Percentiles rank a stretch among this genome's conserved stretches.
phyloP scores from a whole-genome alignment of 2,329 filamentous ascomycete species.

The Raffaelea ambrosiae region DNA sequence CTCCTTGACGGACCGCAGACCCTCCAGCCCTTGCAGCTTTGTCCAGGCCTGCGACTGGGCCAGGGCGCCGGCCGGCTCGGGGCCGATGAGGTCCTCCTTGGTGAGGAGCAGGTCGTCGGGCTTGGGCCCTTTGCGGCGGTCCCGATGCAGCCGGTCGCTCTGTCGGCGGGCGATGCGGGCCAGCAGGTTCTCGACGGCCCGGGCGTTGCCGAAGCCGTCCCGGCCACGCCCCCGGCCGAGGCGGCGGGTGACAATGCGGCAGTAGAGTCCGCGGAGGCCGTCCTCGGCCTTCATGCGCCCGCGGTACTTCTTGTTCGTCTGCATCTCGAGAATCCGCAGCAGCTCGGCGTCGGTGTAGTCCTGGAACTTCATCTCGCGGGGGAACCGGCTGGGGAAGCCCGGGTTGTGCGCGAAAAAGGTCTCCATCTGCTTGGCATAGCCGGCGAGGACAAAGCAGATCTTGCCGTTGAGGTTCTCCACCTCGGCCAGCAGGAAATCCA shows the following conservation, averaged over 20 bases:
- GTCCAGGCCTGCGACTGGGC: slow-evolving; percentile 45
- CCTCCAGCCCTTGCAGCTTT: slow-evolving; percentile 49
- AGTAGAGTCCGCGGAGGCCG: slow-evolving; percentile 52
- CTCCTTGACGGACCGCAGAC: slow-evolving; percentile 54
- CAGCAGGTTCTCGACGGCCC: slow-evolving; percentile 56
- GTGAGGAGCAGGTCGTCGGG: slow-evolving; percentile 53
- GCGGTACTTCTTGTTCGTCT: slow-evolving; percentile 45
- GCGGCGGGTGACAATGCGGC: slow-evolving; percentile 52
- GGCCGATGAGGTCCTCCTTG: slow-evolving; percentile 64
- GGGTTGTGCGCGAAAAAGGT: slow-evolving; percentile 67
- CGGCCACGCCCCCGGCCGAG: slow-evolving; percentile 54
- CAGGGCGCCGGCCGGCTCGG: slow-evolving; percentile 49
- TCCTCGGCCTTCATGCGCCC: slow-evolving; percentile 50
- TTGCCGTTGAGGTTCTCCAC: slow-evolving; percentile 64
- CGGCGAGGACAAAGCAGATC: slow-evolving; percentile 63
- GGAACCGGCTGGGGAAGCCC: slow-evolving; percentile 62
- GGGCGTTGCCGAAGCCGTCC: slow-evolving; percentile 66
- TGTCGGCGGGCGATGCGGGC: slow-evolving; percentile 49
- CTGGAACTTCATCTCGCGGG: slow-evolving; percentile 54
- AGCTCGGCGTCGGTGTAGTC: slow-evolving; percentile 64
- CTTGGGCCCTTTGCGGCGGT: slow-evolving; percentile 29
- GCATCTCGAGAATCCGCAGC: slow-evolving; percentile 46
- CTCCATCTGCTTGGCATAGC: slow-evolving; percentile 69
- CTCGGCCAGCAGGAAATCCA: slow-evolving; percentile 65
- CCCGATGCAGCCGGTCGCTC: slow-evolving; percentile 40